Evolutionary conservation across 805 yeast species (phyloP).

Genomic region (Metschnikowia similis): DNA sequence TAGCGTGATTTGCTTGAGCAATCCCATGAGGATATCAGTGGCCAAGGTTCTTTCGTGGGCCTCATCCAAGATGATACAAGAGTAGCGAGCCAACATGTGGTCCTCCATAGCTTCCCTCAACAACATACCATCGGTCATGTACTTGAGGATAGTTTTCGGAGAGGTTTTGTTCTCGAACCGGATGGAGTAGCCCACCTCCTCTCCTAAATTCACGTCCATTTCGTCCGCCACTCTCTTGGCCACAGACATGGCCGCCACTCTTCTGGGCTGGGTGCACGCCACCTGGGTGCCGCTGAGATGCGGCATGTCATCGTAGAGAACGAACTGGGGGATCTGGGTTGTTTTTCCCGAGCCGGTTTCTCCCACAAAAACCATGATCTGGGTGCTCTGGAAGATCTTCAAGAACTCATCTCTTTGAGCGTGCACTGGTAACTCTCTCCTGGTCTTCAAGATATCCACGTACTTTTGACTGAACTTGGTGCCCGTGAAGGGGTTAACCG

Average conservation of each 20-base stretch:
- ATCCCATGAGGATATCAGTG: slow-evolving; percentile 95
- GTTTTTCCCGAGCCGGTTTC: slow-evolving; percentile 99
- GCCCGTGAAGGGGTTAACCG: slow-evolving; percentile 78
- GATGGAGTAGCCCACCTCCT: slow-evolving; percentile 92
- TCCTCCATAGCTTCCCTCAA: slow-evolving; percentile 97
- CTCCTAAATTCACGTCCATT: slow-evolving; percentile 89
- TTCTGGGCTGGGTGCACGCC: slow-evolving; percentile 95
- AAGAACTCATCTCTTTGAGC: slow-evolving; percentile 88
- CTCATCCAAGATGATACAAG: slow-evolving; percentile 92
- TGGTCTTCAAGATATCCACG: slow-evolving; percentile 66
- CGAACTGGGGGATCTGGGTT: slow-evolving; percentile 97
- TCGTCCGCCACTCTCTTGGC: slow-evolving; percentile 97
- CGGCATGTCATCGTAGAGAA: slow-evolving; percentile 87
- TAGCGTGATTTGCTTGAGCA: slow-evolving; percentile 72
- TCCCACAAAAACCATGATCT: slow-evolving; percentile 97
- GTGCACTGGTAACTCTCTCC: slow-evolving; percentile 91
- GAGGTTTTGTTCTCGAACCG: slow-evolving; percentile 90
- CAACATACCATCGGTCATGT: slow-evolving; percentile 99
- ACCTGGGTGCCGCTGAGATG: slow-evolving; percentile 78
- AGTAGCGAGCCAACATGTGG: slow-evolving; percentile 71
- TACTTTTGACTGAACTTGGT: slow-evolving; percentile 57
- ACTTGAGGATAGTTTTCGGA: slow-evolving; percentile 76
- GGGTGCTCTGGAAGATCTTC: slow-evolving; percentile 76
- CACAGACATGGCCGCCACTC: slow-evolving; percentile 99
- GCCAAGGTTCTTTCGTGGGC: slow-evolving; percentile 98